A percentile compares a stretch with the other conserved stretches of the same genome.
phyloP scores from a whole-genome alignment of 345 rosid genomes.

The Salix arbutifolia region DNA sequence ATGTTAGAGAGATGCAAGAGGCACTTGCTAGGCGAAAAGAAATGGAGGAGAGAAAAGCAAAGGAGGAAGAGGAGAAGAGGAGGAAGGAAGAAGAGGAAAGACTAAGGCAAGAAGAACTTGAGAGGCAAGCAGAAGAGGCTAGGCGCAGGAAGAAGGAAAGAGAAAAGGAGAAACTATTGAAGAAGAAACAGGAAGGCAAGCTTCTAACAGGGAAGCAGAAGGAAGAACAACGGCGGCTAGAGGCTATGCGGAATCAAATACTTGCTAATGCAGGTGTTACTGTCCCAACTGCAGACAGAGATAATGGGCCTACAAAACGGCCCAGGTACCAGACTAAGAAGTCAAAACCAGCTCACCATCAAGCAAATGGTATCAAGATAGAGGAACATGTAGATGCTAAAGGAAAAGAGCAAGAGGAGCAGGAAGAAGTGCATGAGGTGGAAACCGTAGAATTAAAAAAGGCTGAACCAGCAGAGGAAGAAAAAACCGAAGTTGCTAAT shows the following conservation, averaged over 20 bases:
- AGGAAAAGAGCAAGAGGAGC: slow-evolving; percentile 40
- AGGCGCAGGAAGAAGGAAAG: slow-evolving; percentile 77
- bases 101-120: slow-evolving; percentile 72
- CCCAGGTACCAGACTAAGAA: slow-evolving; percentile 80
- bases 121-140: slow-evolving; percentile 92
- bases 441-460: slow-evolving; percentile 43
- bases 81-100: slow-evolving; percentile 94
- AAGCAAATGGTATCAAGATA: slow-evolving; percentile 49
- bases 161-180: slow-evolving; percentile 79
- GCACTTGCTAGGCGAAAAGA: slow-evolving; percentile 76
- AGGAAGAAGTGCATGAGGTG: slow-evolving; percentile 32
- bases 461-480: slow-evolving; percentile 49
- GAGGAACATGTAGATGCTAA: slow-evolving; percentile 42
- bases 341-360: slow-evolving; percentile 54
- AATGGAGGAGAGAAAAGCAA: slow-evolving; percentile 68
- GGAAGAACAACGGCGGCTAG: slow-evolving; percentile 75
- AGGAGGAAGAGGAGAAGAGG: slow-evolving; percentile 82
- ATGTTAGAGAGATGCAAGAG: slow-evolving; percentile 97
- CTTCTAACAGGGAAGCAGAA: slow-evolving; percentile 87
- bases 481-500: slow-evolving; percentile 42
- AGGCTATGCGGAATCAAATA: slow-evolving; percentile 82
- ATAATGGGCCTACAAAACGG: slow-evolving; percentile 54
- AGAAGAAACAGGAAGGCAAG: slow-evolving; percentile 88
- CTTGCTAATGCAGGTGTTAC: slow-evolving; percentile 48
- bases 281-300: slow-evolving; percentile 46